These are phyloP conservation scores for Neospermospora avenae DNA, from an alignment of 2,329 filamentous ascomycete species.

Conservation along the genomic window DNA sequence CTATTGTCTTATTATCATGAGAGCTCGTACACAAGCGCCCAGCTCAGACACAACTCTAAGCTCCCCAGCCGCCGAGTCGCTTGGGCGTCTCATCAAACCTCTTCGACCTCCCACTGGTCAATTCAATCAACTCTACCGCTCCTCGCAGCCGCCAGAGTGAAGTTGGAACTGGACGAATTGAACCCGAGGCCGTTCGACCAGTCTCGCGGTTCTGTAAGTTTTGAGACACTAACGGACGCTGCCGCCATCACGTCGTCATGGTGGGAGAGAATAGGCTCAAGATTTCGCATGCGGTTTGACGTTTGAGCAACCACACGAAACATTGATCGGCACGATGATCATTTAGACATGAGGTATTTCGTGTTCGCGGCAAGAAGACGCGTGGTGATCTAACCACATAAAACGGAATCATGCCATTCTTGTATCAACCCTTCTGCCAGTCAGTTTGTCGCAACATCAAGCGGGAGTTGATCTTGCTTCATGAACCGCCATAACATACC, in stretches of 20 bases:
- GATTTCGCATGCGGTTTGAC: not conserved
- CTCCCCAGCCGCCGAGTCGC: conserved; percentile 19
- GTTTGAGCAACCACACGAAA: conserved; percentile 2
- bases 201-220: not conserved
- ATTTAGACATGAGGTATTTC: not conserved
- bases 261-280: not conserved
- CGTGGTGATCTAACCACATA: not conserved
- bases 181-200: not conserved
- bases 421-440: not conserved
- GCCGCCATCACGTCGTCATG: not conserved
- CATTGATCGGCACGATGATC: not conserved
- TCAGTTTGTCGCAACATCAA: not conserved
- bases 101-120: not conserved
- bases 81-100: conserved; percentile 2
- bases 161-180: not conserved
- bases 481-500: not conserved
- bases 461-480: not conserved
- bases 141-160: not conserved
- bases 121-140: not conserved
- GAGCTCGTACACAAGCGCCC: not conserved
- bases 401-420: not conserved
- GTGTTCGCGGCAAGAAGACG: not conserved
- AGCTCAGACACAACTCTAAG: conserved; percentile 5
- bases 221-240: not conserved
- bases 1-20: not conserved